Evolutionary conservation across 2,329 filamentous ascomycete genomes (phyloP), one percentile per base, ranked within the genome.

Genomic region (Helotiales sp.): DNA sequence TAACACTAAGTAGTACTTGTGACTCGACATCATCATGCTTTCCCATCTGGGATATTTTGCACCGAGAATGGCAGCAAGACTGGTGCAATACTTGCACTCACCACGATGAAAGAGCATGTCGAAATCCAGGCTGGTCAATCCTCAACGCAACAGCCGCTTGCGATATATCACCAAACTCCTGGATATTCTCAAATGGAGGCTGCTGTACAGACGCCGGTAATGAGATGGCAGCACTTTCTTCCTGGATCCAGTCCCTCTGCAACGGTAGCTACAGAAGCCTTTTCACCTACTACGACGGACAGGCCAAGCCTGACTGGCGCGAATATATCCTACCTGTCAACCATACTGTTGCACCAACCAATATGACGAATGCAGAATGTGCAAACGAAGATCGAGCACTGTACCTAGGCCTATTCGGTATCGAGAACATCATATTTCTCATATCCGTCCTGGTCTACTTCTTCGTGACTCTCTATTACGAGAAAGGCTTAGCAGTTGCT

Each of bases 61-160:
- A 30, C 12, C 7, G n/a, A 6, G 29, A 49, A 40, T 49, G 30
- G 10, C 52, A 55, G 27, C 52, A 55, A 19, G 22, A 48, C n/a
- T 55, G 52, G 52, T 55, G 52, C 27, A 12, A n/a, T 9, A 24
- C 24, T 7, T 55, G 52, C 27, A n/a, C n/a, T n/a, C 17, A 24
- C 4, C 12, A 33, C n/a, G 52, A 55, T 19, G 24, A 49, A 3
- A 17, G 34, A 36, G 34, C 52, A 30, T 55, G 52, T 38, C 12
- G 52, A 15, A 55, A 49, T 19, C 19, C 30, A 24, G 52, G 52
- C n/a, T 55, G 52, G 52, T 30, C 52, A 10, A 49, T 55, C 22
- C 17, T 55, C 3, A 55, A 55, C 15, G 42, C 52, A 10, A 49
- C 52, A 5, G 44, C 52, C 2, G 4, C 25, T 2, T 55, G 52